These are phyloP conservation scores for Cladophialophora yegresii DNA, from an alignment of 2,329 filamentous ascomycete species.

Conservation along the genomic window DNA sequence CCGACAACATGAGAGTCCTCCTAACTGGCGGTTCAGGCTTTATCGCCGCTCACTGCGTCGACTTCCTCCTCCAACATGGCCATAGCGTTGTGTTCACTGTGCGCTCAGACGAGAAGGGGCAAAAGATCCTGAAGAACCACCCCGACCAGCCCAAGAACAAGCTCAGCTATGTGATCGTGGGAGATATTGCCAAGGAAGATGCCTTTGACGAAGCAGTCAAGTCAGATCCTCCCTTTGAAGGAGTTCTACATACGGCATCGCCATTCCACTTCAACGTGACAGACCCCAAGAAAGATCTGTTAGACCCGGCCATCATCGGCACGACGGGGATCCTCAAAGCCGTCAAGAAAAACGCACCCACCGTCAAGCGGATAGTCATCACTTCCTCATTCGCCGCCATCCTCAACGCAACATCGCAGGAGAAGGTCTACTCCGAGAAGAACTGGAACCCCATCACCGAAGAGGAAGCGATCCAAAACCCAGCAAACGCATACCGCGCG, in stretches of 20 bases:
- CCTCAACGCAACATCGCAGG: constrained; percentile 49
- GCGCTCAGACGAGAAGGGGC: constrained; percentile 62
- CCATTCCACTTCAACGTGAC: constrained; percentile 76
- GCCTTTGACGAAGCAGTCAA: constrained; percentile 69
- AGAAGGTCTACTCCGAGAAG: constrained; percentile 44
- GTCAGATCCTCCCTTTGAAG: constrained; percentile 67
- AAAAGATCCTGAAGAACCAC: constrained; percentile 60
- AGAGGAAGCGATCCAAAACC: constrained; percentile 44
- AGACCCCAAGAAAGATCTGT: constrained; percentile 61
- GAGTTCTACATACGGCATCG: constrained; percentile 72
- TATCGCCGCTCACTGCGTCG: constrained; percentile 66
- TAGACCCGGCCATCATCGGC: constrained; percentile 64
- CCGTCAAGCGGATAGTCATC: constrained; percentile 71
- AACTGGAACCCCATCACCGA: constrained; percentile 50
- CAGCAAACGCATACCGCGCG: constrained; percentile 47
- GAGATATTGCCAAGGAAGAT: constrained; percentile 68
- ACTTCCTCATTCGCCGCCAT: constrained; percentile 71
- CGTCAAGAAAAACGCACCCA: constrained; percentile 62
- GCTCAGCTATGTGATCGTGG: constrained; percentile 67
- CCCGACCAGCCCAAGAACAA: constrained; percentile 56
- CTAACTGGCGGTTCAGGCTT: constrained; percentile 61
- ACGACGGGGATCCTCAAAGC: constrained; percentile 64
- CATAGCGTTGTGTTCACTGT: constrained; percentile 66
- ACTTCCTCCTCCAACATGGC: constrained; percentile 57
- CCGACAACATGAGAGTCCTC: constrained; percentile 47